Evolutionary conservation across 805 yeast genomes (phyloP).

Genomic region (Kodamaea kaohsiungensis): DNA sequence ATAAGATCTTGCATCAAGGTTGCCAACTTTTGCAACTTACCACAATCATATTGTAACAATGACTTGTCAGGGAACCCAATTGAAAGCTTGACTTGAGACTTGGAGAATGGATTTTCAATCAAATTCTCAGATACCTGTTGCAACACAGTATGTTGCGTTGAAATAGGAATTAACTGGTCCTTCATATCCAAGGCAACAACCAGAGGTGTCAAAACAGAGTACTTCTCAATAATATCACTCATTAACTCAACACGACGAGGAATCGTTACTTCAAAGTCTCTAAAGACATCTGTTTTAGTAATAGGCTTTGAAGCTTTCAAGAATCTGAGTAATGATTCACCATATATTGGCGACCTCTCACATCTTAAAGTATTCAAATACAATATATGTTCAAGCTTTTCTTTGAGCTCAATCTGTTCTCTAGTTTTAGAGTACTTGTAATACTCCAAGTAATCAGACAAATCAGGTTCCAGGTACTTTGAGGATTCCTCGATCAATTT

Average conservation of each 20-base stretch:
- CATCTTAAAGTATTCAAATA: constrained; percentile 71
- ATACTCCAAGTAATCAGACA: constrained; percentile 51
- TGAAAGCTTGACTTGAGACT: constrained; percentile 79
- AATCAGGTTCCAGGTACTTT: constrained; percentile 24
- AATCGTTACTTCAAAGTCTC: constrained; percentile 25
- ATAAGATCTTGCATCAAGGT: constrained; percentile 71
- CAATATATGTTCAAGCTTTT: constrained; percentile 52
- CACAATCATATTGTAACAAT: constrained; percentile 91
- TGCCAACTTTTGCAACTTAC: constrained; percentile 88
- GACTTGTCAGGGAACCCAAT: constrained; percentile 97
- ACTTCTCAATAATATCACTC: constrained; percentile 63
- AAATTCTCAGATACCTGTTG: constrained; percentile 32
- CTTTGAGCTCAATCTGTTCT: constrained; percentile 53
- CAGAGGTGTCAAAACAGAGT: constrained; percentile 84
- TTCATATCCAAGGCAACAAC: constrained; percentile 77
- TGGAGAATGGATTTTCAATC: constrained; percentile 66
- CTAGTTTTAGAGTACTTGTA: constrained; percentile 56
- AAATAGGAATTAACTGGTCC: constrained; percentile 47
- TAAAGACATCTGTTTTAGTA: constrained; percentile 14
- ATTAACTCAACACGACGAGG: constrained; percentile 33
- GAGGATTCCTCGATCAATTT: constrained; percentile 26
- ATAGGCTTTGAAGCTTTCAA: constrained; percentile 33
- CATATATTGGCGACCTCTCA: constrained; percentile 64
- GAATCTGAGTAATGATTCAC: constrained; percentile 53
- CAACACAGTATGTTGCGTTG: constrained; percentile 33